phyloP scores from a whole-genome alignment of 2,329 filamentous ascomycete genomes.

The Alternaria sp. region DNA sequence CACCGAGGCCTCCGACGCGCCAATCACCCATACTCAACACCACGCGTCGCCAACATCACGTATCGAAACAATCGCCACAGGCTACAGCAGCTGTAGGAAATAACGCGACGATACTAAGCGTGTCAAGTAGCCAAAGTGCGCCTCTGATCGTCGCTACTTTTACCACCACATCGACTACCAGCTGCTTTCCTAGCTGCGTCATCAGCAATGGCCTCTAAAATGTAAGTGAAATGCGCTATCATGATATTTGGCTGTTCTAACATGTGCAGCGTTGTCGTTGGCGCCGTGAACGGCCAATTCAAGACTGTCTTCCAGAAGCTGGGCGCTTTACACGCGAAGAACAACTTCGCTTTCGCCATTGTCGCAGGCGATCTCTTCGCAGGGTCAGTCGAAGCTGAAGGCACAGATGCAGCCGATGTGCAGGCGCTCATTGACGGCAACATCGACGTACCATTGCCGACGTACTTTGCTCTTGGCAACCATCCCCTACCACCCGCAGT shows the following conservation, averaged over 20 bases:
- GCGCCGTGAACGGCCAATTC: conserved; percentile 81
- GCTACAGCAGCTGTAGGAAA: neutral
- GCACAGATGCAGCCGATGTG: conserved; percentile 65
- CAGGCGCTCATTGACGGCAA: conserved; percentile 72
- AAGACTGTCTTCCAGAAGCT: conserved; percentile 80
- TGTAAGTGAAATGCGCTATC: conserved; percentile 46
- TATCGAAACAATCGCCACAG: neutral
- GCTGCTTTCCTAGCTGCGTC: neutral
- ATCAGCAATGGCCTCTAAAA: conserved; percentile 61
- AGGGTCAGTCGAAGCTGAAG: conserved; percentile 50
- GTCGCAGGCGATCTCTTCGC: conserved; percentile 84
- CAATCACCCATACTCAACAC: conserved; percentile 20
- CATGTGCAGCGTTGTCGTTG: conserved; percentile 74
- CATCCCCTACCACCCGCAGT: conserved; percentile 73
- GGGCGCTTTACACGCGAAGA: conserved; percentile 80
- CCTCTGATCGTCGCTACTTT: neutral
- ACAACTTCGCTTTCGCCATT: conserved; percentile 85
- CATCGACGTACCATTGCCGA: conserved; percentile 77
- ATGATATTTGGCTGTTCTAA: conserved; percentile 9
- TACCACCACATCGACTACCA: neutral
- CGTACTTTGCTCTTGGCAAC: conserved; percentile 86
- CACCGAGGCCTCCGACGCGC: conserved; percentile 18
- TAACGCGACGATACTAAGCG: neutral
- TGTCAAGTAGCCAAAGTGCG: neutral
- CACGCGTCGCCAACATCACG: conserved; percentile 11